phyloP scores from a whole-genome alignment of 2,329 filamentous ascomycete genomes.

The Aspergillus aculeatinus region DNA sequence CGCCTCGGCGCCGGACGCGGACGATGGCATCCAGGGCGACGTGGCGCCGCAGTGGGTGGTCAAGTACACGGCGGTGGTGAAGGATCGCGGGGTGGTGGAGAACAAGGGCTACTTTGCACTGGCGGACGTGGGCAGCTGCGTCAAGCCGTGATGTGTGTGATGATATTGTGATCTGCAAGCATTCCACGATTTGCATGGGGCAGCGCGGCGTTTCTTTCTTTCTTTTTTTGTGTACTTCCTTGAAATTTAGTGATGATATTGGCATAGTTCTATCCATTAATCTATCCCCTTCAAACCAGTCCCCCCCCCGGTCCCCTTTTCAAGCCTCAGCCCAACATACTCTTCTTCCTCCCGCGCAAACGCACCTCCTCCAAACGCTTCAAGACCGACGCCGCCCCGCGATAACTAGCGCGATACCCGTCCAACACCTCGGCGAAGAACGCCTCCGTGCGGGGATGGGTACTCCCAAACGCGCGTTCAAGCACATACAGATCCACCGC shows the following conservation, averaged over 20 bases:
- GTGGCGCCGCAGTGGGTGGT: conserved; percentile 90
- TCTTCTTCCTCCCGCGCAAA: conserved; percentile 91
- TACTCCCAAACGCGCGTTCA: conserved; percentile 90
- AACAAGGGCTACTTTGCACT: conserved; percentile 97
- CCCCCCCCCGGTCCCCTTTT: no score
- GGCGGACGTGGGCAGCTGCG: conserved; percentile 63
- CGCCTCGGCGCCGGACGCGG: conserved; percentile 55
- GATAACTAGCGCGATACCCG: conserved; percentile 72
- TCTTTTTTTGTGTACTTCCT: not conserved
- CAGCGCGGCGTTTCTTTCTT: conserved; percentile 25
- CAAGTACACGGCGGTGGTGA: conserved; percentile 94
- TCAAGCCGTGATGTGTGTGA: conserved; percentile 22
- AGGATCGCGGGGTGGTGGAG: conserved; percentile 91
- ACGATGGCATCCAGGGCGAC: conserved; percentile 67
- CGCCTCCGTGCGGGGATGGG: conserved; percentile 80
- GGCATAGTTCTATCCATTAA: not conserved
- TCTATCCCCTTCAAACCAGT: not conserved
- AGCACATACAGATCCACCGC: conserved; percentile 96
- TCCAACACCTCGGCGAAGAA: conserved; percentile 72
- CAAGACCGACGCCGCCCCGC: conserved; percentile 71
- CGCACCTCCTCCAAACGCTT: conserved; percentile 87
- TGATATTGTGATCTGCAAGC: not conserved
- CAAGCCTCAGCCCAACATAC: conserved; percentile 76
- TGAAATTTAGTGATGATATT: not conserved
- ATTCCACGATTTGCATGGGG: conserved; percentile 1